These are phyloP conservation scores for Graphilbum ipis-grandicollis DNA, from an alignment of 2,329 filamentous ascomycete genomes.

Conservation along the genomic window DNA sequence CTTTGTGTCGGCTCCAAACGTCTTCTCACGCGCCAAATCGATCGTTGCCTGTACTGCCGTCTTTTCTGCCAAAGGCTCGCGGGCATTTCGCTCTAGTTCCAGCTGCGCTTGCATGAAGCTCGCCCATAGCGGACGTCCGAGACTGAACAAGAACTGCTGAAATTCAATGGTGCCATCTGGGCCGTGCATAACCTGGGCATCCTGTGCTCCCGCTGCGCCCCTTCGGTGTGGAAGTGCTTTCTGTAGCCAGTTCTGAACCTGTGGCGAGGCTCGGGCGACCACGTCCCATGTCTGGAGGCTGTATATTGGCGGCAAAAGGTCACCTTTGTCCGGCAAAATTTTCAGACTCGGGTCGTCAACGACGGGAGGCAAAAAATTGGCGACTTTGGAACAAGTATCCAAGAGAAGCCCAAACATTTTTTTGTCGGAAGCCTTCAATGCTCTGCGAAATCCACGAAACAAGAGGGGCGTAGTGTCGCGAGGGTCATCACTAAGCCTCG, in stretches of 20 bases:
- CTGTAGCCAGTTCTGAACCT: not conserved
- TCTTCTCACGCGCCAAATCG: not conserved
- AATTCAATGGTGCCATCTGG: constrained; percentile 1
- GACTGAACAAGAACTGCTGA: not conserved
- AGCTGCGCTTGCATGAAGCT: not conserved
- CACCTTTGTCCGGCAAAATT: not conserved
- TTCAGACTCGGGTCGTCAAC: constrained; percentile 1
- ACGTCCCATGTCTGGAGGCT: constrained; percentile 1
- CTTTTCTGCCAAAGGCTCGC: not conserved
- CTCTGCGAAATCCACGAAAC: not conserved
- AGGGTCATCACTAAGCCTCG: not conserved
- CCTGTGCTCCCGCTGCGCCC: not conserved
- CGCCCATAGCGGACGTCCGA: constrained; percentile 1
- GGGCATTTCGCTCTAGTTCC: not conserved
- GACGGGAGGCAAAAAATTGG: constrained; percentile 1
- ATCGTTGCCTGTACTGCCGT: not conserved
- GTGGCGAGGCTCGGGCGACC: not conserved
- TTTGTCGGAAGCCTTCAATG: not conserved
- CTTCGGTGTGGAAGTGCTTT: not conserved
- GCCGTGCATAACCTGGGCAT: not conserved
- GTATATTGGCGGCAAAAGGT: constrained; percentile 1
- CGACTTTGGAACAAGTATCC: not conserved
- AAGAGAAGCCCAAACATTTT: constrained; percentile 1
- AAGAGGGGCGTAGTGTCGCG: not conserved
- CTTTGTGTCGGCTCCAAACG: not conserved